Conservation (phyloP, 2,329 filamentous ascomycete genomes). For the Cercospora berteroae region DNA sequence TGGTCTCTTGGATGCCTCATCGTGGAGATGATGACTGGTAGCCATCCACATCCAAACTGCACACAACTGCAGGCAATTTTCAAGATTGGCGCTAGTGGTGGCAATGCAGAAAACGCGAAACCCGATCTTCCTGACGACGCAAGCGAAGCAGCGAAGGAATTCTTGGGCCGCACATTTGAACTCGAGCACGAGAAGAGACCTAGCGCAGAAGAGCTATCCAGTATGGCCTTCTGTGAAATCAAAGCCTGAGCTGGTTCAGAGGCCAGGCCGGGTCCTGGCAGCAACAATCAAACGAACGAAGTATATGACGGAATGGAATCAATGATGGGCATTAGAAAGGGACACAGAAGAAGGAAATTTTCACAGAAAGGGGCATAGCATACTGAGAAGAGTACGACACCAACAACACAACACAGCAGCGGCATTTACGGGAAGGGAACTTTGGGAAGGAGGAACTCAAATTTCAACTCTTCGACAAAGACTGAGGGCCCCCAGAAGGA, state of each 20-base stretch:
- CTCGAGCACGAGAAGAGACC: conserved; percentile 91
- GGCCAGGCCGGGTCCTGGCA: background rate
- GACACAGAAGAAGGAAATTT: background rate
- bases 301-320: background rate
- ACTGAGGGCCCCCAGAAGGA: background rate
- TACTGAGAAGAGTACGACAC: background rate
- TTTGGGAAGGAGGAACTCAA: background rate
- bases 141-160: conserved; percentile 77
- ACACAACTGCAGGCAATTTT: conserved; percentile 97
- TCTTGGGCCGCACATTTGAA: conserved; percentile 88
- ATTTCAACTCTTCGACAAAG: background rate
- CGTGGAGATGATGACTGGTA: conserved; percentile 98
- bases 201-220: conserved; percentile 84
- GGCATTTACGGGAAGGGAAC: background rate
- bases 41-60: conserved; percentile 94
- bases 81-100: conserved; percentile 80
- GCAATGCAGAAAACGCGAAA: conserved; percentile 57
- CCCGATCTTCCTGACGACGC: conserved; percentile 86
- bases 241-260: conserved; percentile 23
- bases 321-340: background rate
- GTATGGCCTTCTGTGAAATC: conserved; percentile 64
- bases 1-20: conserved; percentile 97
- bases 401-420: background rate
- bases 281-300: background rate
- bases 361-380: background rate